A percentile compares a stretch with the other conserved stretches of the same genome.
phyloP scores from a whole-genome alignment of 2,329 filamentous ascomycete genomes.

The Cladophialophora psammophila region DNA sequence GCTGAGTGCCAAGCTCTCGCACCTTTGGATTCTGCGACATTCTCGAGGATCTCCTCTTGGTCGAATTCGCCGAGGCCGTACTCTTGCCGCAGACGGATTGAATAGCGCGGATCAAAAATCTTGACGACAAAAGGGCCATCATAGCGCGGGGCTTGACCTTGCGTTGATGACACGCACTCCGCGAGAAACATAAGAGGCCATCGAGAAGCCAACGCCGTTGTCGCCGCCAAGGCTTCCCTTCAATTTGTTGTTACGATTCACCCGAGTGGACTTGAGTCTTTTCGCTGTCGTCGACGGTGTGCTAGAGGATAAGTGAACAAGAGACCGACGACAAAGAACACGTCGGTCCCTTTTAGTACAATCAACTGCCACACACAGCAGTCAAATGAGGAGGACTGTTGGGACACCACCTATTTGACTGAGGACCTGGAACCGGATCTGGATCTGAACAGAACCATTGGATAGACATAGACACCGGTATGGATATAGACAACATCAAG shows the following conservation, averaged over 20 bases:
- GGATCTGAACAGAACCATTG: too few relatives aligned
- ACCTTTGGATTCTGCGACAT: neutral
- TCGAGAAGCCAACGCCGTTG: slow-evolving; percentile 6
- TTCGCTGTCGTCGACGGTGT: too few relatives aligned
- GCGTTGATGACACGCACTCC: slow-evolving; percentile 1
- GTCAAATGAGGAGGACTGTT: too few relatives aligned
- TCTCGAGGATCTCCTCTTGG: neutral
- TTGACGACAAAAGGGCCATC: slow-evolving; percentile 4
- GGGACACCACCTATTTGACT: too few relatives aligned
- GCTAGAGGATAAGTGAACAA: too few relatives aligned
- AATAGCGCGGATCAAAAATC: slow-evolving; percentile 2
- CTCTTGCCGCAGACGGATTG: slow-evolving; percentile 2
- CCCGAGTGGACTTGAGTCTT: too few relatives aligned
- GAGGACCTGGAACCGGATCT: too few relatives aligned
- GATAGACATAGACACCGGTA: too few relatives aligned
- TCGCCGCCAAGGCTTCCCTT: slow-evolving; percentile 1
- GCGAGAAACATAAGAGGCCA: slow-evolving; percentile 1
- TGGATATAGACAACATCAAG: too few relatives aligned
- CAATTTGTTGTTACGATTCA: neutral
- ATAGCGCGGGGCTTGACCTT: neutral
- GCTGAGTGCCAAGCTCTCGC: neutral
- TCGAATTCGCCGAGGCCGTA: neutral
- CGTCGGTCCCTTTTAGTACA: too few relatives aligned
- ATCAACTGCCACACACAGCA: too few relatives aligned
- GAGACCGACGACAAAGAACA: too few relatives aligned